Evolutionary conservation across 768 basidiomycete genomes (phyloP).

Genomic region (Termitomyces sp.): DNA sequence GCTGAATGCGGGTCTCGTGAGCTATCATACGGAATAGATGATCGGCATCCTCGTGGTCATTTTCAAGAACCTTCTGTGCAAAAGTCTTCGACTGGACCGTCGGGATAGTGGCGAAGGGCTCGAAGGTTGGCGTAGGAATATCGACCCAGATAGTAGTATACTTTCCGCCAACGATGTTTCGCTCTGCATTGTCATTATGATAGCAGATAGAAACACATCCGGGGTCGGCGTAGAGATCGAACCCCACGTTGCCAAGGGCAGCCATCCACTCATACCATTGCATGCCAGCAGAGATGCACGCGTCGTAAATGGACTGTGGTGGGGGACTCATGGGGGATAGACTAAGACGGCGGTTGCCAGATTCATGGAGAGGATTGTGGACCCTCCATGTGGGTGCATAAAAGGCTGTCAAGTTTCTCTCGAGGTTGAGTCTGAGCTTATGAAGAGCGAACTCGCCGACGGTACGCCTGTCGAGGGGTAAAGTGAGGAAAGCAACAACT

Average conservation of each 20-base stretch:
- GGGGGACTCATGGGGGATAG: conserved; percentile 68
- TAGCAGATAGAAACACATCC: conserved; percentile 71
- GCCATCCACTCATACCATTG: conserved; percentile 83
- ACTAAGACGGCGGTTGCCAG: conserved; percentile 70
- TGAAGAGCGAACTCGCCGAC: conserved; percentile 55
- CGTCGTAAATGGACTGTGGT: conserved; percentile 66
- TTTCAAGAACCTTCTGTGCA: conserved; percentile 70
- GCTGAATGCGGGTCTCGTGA: conserved; percentile 68
- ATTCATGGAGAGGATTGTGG: conserved; percentile 61
- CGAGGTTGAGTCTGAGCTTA: conserved; percentile 68
- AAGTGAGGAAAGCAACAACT: conserved; percentile 70
- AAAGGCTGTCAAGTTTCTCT: conserved; percentile 68
- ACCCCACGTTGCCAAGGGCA: conserved; percentile 62
- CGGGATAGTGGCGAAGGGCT: conserved; percentile 15
- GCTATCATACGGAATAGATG: conserved; percentile 73
- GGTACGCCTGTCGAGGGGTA: conserved; percentile 47
- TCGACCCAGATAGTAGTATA: conserved; percentile 70
- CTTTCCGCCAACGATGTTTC: conserved; percentile 25
- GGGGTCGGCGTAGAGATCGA: conserved; percentile 81
- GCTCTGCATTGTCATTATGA: conserved; percentile 29
- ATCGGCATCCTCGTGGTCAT: conserved; percentile 70
- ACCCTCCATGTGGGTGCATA: conserved; percentile 67
- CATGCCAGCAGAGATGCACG: conserved; percentile 64
- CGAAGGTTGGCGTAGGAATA: conserved; percentile 24
- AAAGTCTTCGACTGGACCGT: conserved; percentile 46